Base-by-base conservation (phyloP, 202 grass and related monocot species). In the Carex sylvatica region DNA sequence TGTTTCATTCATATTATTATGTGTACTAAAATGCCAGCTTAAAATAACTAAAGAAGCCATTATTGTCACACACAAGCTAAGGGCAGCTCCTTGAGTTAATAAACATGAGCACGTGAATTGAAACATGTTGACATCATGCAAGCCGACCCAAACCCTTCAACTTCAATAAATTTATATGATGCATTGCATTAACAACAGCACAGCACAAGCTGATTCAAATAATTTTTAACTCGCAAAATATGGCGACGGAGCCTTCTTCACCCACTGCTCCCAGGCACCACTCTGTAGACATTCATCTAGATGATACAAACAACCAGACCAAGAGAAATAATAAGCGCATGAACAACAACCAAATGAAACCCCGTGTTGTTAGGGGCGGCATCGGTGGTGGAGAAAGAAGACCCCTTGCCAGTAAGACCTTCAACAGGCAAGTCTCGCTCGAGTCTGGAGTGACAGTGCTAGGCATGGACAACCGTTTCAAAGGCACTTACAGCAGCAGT, bases 351-450 rank as follows among this genome's bases (percentile, higher is more conserved):
- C 84, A 75, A 22, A 33, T 36, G 65, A 86, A 74, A 71, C 44
- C 56, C n/a, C 82, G 65, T 74, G 80, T 66, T 77, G 78, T 85
- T 11, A 19, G 60, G 3, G 83, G 23, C 16, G 66, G 18, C 77
- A 36, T 73, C 84, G 88, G 86, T 78, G 79, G 80, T 0, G 83
- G 83, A 60, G 94, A 85, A 28, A 86, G 82, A 83, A 87, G 78
- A 79, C 88, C 86, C 55, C 82, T 83, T 35, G 61, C 55, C 80
- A 85, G 86, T 61, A 73, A 89, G 16, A 49, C 86, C 13, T 90
- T 97, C 88, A 87, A 72, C 62, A 88, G 95, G 79, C 92, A 98
- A 88, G 87, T 93, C n/a, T 98, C 95, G 2, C 90, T 98, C 7
- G 95, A 87, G 87, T 91, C 85, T 63, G 88, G 91, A 83, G 90